Percentiles rank a stretch among this genome's conserved stretches.
phyloP scores from a whole-genome alignment of 2,329 filamentous ascomycete species.

The Aspergillus neoniger region DNA sequence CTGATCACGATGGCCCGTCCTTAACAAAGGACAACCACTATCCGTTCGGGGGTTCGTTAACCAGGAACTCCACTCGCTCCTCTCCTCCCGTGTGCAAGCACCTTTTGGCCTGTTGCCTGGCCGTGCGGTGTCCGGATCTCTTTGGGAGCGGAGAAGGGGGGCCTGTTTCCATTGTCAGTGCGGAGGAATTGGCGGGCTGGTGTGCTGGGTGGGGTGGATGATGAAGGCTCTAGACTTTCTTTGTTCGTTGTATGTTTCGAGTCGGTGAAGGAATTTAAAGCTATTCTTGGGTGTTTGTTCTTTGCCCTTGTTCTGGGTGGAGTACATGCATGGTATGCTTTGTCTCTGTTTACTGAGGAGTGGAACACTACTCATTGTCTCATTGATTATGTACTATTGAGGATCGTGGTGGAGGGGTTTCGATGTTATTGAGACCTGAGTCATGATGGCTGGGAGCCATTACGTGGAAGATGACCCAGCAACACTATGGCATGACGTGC shows the following conservation, averaged over 20 bases:
- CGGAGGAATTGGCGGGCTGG: constrained; percentile 74
- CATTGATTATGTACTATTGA: too few species aligned
- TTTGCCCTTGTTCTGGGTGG: too few species aligned
- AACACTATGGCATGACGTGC: neutral
- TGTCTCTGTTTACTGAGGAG: too few species aligned
- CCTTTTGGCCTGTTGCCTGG: constrained; percentile 78
- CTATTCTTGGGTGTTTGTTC: too few species aligned
- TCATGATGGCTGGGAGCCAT: neutral
- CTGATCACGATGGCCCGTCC: too few species aligned
- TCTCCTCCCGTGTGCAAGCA: constrained; percentile 72
- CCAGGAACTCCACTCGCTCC: constrained; percentile 20
- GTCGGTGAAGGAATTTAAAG: too few species aligned
- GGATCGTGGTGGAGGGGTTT: too few species aligned
- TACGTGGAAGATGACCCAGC: neutral
- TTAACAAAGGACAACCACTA: constrained; percentile 14
- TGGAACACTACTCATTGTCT: too few species aligned
- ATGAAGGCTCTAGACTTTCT: neutral
- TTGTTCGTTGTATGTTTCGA: too few species aligned
- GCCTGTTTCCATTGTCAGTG: constrained; percentile 46
- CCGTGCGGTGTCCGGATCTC: constrained; percentile 62
- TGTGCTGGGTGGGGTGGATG: constrained; percentile 51
- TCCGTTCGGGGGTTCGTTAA: constrained; percentile 42
- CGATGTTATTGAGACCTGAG: too few species aligned
- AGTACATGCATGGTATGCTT: too few species aligned
- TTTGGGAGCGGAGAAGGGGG: constrained; percentile 61